phyloP scores from a whole-genome alignment of 306 rosid genomes.

The Pueraria montana region DNA sequence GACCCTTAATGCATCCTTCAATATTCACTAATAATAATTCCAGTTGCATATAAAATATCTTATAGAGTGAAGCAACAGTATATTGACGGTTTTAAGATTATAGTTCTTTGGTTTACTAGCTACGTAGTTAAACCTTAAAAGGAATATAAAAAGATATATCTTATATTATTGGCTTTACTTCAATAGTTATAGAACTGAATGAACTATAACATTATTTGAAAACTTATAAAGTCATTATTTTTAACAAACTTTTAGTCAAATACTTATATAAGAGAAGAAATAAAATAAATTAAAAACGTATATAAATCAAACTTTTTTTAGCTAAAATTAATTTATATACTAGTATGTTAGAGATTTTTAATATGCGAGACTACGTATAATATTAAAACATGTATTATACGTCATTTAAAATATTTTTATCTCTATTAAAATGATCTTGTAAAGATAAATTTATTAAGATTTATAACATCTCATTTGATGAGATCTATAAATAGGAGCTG shows the following conservation, averaged over 20 bases:
- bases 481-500: too few species aligned
- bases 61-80: neutral
- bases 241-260: neutral
- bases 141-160: neutral
- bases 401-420: too few species aligned
- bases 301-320: neutral
- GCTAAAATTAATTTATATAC: neutral
- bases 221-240: neutral
- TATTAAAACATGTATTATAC: too few species aligned
- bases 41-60: conserved; percentile 1
- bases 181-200: neutral
- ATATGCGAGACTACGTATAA: too few species aligned
- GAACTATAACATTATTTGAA: neutral
- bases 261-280: neutral
- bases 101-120: too few species aligned
- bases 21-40: neutral
- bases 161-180: too few species aligned
- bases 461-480: too few species aligned
- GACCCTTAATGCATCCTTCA: conserved; percentile 31
- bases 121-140: neutral
- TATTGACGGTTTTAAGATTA: too few species aligned
- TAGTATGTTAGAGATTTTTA: too few species aligned
- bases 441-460: too few species aligned
- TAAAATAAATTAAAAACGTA: neutral
- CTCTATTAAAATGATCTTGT: too few species aligned